Evolutionary conservation across 2,329 filamentous ascomycete species (phyloP), one percentile per base, ranked within the genome.

Genomic region (Emericellopsis cladophorae): DNA sequence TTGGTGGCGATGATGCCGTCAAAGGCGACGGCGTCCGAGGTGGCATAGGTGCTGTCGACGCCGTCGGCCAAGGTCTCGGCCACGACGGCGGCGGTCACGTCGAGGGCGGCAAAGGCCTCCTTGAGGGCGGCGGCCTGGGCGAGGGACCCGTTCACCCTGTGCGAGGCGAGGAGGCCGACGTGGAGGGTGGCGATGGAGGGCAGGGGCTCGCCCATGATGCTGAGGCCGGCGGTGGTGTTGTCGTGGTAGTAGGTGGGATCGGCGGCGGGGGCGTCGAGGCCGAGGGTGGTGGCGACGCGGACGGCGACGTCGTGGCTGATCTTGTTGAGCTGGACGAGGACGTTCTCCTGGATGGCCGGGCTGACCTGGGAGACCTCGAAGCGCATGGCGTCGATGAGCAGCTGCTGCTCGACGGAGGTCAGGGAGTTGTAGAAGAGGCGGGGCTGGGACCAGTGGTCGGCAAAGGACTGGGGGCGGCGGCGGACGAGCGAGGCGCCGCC

Each of bases 331-430:
- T 86, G 81, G 14, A 63, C 61, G 34, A 87, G 65, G 2, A 83
- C 75, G 47, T 84, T 84, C 47, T 72, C 58, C 58, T 77, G 77
- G 14, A 86, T 74, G 2, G 67, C 51, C 0, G 74, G 78, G 48
- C 66, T 61, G 29, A 86, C 50, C 12, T 81, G 70, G 18, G 75
- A 69, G 0, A 69, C 71, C 60, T 87, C 82, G 56, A 86, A 85
- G 31, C 82, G 77, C 42, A 86, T 76, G 1, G 79, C 81, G 55
- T 87, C 81, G 61, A 86, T 69, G 34, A 86, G 57, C 53, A 84
- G 79, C 53, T 87, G 82, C 55, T 42, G 73, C 59, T 86, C 81
- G 0, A 68, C 67, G 2, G 70, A 65, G 3, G 70, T 64, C 37
- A 87, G 65, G 0, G 80, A 46, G 42, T 46, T 46, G 37, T 74